phyloP scores from a whole-genome alignment of 106 monocot genomes.

The Posidonia australis region DNA sequence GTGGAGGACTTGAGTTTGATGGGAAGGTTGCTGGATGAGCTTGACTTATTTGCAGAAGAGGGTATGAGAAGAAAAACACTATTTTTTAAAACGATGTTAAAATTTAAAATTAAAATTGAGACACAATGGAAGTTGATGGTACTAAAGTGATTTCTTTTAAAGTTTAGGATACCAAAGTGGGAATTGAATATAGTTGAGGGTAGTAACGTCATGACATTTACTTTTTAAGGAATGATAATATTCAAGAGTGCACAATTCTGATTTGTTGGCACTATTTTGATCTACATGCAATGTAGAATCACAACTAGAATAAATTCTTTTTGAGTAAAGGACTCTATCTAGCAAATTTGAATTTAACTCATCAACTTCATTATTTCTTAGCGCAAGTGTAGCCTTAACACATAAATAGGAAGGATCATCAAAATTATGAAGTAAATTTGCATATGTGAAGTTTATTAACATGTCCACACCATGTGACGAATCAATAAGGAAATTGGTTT shows the following conservation, averaged over 20 bases:
- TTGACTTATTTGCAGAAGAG: slow-evolving; percentile 88
- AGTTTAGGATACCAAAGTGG: too few relatives aligned
- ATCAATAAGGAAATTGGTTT: slow-evolving; percentile 3
- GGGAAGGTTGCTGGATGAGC: slow-evolving; percentile 87
- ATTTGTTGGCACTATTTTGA: background rate
- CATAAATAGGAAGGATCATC: too few relatives aligned
- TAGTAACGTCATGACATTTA: too few relatives aligned
- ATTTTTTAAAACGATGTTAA: too few relatives aligned
- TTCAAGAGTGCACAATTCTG: slow-evolving; percentile 3
- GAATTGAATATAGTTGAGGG: too few relatives aligned
- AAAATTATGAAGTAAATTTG: too few relatives aligned
- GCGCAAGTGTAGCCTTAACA: slow-evolving; percentile 2
- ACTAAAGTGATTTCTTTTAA: too few relatives aligned
- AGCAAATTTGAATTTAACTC: slow-evolving; percentile 6
- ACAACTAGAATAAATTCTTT: slow-evolving; percentile 1
- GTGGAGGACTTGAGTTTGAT: slow-evolving; percentile 75
- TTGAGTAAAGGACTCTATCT: background rate
- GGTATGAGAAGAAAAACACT: too few relatives aligned
- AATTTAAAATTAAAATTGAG: too few relatives aligned
- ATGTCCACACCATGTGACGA: background rate
- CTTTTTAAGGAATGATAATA: too few relatives aligned
- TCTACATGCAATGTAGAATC: background rate
- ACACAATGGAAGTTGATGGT: too few relatives aligned
- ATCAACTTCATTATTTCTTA: slow-evolving; percentile 15
- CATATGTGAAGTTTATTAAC: slow-evolving; percentile 8